phyloP scores from a whole-genome alignment of 2,329 filamentous ascomycete species.

The Sclerotinia subarctica region DNA sequence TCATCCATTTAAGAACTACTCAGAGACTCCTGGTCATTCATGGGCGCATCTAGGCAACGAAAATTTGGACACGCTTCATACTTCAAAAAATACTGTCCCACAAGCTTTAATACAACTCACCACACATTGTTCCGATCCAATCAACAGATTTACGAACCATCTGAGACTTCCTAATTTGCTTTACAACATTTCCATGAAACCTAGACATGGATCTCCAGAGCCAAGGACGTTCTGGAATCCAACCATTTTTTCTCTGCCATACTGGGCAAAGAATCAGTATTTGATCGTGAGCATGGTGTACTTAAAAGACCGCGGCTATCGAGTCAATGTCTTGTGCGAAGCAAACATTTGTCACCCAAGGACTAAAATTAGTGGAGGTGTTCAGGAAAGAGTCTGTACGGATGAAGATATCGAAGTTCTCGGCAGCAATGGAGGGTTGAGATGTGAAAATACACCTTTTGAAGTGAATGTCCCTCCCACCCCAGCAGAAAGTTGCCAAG shows the following conservation, averaged over 20 bases:
- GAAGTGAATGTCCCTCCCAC: slow-evolving; percentile 41
- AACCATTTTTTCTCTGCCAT: slow-evolving; percentile 41
- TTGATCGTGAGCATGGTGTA: slow-evolving; percentile 41
- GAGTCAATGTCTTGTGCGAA: slow-evolving; percentile 42
- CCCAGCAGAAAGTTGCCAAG: slow-evolving; percentile 40
- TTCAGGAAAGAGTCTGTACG: slow-evolving; percentile 36
- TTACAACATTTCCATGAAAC: slow-evolving; percentile 40
- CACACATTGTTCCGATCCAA: slow-evolving; percentile 23
- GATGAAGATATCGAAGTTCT: slow-evolving; percentile 37
- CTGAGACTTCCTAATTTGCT: slow-evolving; percentile 38
- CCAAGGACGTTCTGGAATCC: slow-evolving; percentile 41
- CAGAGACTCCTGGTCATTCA: not conserved
- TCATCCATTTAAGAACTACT: slow-evolving; percentile 21
- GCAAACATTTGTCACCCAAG: slow-evolving; percentile 40
- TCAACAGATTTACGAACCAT: slow-evolving; percentile 39
- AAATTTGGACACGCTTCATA: not conserved
- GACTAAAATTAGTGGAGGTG: slow-evolving; percentile 17
- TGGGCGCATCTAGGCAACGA: not conserved
- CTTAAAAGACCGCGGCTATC: slow-evolving; percentile 38
- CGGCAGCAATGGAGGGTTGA: slow-evolving; percentile 38
- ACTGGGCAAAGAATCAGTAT: slow-evolving; percentile 41
- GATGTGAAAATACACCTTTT: slow-evolving; percentile 37
- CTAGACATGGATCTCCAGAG: slow-evolving; percentile 28
- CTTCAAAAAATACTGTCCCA: slow-evolving; percentile 13
- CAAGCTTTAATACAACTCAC: slow-evolving; percentile 23